Evolutionary conservation across 2,329 filamentous ascomycete species (phyloP).

Genomic region (Paracorniculantispora psalliotae): DNA sequence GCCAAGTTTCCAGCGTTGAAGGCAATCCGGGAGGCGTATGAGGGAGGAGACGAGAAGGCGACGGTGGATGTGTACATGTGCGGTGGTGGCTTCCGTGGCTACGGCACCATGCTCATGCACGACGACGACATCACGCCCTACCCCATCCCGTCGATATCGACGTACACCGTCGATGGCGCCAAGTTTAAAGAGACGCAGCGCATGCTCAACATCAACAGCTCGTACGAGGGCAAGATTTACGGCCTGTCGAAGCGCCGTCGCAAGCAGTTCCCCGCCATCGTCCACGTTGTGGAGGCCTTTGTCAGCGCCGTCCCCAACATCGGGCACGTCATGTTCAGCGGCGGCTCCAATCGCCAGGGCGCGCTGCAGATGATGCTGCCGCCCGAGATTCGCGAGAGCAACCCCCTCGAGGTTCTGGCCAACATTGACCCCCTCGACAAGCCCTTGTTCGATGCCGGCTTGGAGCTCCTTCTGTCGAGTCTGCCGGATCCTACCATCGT

Average conservation of each 20-base stretch:
- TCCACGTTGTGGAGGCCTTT: slow-evolving; percentile 72
- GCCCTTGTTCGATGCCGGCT: slow-evolving; percentile 31
- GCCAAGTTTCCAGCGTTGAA: slow-evolving; percentile 46
- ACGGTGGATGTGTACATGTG: slow-evolving; percentile 75
- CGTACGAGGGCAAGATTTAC: slow-evolving; percentile 56
- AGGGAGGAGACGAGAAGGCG: slow-evolving; percentile 22
- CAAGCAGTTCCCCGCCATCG: slow-evolving; percentile 77
- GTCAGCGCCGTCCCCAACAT: slow-evolving; percentile 65
- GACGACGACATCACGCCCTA: slow-evolving; percentile 69
- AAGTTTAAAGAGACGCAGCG: slow-evolving; percentile 53
- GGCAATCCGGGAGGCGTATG: slow-evolving; percentile 31
- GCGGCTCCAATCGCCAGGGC: slow-evolving; percentile 83
- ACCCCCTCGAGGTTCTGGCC: slow-evolving; percentile 52
- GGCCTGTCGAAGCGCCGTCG: slow-evolving; percentile 77
- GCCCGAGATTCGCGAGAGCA: slow-evolving; percentile 51
- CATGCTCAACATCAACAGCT: slow-evolving; percentile 48
- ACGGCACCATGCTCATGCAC: slow-evolving; percentile 85
- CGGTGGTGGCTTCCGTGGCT: slow-evolving; percentile 84
- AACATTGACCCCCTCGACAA: slow-evolving; percentile 22
- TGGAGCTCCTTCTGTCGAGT: slow-evolving; percentile 35
- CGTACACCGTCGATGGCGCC: slow-evolving; percentile 60
- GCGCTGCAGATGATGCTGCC: slow-evolving; percentile 69
- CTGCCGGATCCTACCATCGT: slow-evolving; percentile 36
- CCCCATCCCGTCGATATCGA: slow-evolving; percentile 76
- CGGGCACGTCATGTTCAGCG: slow-evolving; percentile 73